Percentiles rank a stretch among this genome's conserved stretches.
phyloP scores from a whole-genome alignment of 2,329 filamentous ascomycete genomes.

The Chaetothyriales sp. region DNA sequence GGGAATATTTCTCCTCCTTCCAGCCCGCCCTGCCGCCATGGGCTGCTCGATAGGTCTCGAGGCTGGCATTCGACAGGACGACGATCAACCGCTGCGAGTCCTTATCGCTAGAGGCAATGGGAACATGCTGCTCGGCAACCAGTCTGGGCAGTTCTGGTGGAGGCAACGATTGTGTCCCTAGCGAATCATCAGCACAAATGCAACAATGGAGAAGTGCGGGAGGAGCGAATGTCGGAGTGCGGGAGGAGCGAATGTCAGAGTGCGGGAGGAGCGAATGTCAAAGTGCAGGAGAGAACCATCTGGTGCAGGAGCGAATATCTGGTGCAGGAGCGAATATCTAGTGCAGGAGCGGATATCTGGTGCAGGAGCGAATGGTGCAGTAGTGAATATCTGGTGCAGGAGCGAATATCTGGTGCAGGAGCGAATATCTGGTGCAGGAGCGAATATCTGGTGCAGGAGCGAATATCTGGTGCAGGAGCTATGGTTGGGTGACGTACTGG shows the following conservation, averaged over 20 bases:
- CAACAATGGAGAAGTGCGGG: background rate
- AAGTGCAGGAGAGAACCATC: no score
- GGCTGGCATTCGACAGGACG: conserved; percentile 88
- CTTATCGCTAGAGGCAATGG: conserved; percentile 76
- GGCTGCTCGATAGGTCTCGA: conserved; percentile 92
- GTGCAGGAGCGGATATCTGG: no score
- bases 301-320: background rate
- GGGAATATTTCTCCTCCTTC: conserved; percentile 87
- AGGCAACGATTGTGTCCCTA: conserved; percentile 87
- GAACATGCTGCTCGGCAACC: conserved; percentile 79
- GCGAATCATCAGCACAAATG: background rate
- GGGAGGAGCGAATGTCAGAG: background rate
- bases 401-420: no score
- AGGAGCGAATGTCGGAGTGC: background rate
- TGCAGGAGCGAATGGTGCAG: no score
- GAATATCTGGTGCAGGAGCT: background rate
- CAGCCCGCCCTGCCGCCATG: conserved; percentile 53
- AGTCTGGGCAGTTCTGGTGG: conserved; percentile 82
- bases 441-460: no score
- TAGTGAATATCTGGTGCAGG: no score
- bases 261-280: background rate
- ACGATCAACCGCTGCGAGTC: conserved; percentile 85
- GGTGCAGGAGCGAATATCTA: no score
- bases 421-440: no score
- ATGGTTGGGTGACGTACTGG: background rate